Conservation (phyloP, 768 basidiomycete genomes). For the Polyporus arcularius region DNA sequence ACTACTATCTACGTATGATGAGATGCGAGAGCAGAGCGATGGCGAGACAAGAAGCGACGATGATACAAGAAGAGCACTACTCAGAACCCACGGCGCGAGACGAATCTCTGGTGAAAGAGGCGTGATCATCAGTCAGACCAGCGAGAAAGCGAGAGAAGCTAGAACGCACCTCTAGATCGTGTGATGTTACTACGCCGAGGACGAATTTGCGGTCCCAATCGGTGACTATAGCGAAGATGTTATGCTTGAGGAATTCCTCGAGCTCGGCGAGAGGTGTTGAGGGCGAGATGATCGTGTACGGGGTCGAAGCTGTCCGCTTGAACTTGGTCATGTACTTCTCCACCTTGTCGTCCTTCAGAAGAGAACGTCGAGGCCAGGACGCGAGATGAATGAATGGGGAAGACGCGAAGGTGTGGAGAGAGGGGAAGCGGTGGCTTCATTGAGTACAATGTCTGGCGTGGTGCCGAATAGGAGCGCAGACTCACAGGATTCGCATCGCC, state of each 20-base stretch:
- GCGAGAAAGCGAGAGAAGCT: neutral
- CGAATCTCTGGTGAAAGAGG: conserved; percentile 27
- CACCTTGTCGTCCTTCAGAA: conserved; percentile 66
- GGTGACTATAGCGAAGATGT: conserved; percentile 85
- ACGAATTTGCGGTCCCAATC: conserved; percentile 83
- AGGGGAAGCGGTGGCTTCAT: conserved; percentile 1
- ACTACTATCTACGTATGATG: neutral
- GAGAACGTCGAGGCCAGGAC: neutral
- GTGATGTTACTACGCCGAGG: conserved; percentile 72
- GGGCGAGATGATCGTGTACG: conserved; percentile 82
- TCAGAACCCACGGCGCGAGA: conserved; percentile 35
- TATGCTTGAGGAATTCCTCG: conserved; percentile 72
- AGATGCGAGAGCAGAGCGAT: neutral
- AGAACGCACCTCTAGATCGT: conserved; percentile 60
- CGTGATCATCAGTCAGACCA: neutral
- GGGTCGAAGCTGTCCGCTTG: conserved; percentile 56
- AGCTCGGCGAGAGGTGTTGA: conserved; percentile 76
- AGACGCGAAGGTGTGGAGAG: conserved; percentile 1
- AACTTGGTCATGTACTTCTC: conserved; percentile 73
- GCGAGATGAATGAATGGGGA: neutral
- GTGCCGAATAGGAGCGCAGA: conserved; percentile 13
- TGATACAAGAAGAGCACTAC: conserved; percentile 6
- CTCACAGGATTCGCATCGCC: conserved; percentile 71
- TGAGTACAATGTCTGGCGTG: conserved; percentile 8
- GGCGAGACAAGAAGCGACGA: conserved; percentile 16